Conservation (phyloP, 75 land plant genomes). For the Picea sitchensis region DNA sequence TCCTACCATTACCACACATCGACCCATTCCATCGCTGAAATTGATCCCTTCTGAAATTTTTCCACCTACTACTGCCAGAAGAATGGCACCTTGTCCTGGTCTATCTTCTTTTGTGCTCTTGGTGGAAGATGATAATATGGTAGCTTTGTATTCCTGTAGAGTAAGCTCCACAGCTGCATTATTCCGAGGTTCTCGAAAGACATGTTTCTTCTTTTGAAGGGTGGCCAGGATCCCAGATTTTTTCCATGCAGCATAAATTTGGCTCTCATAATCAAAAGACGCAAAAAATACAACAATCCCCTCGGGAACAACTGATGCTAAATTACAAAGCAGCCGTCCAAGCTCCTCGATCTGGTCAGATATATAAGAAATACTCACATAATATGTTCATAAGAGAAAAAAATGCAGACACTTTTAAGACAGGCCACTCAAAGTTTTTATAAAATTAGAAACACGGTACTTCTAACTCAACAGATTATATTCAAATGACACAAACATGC, state of each 20-base stretch:
- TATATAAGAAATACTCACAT: neutral
- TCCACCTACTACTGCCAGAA: conserved; percentile 93
- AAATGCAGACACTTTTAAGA: neutral
- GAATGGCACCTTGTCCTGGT: conserved; percentile 58
- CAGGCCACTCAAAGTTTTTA: neutral
- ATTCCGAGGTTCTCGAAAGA: conserved; percentile 85
- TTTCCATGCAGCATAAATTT: conserved; percentile 74
- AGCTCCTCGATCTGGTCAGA: conserved; percentile 85
- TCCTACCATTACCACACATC: conserved; percentile 99
- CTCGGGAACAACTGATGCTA: conserved; percentile 82
- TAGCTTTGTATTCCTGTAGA: conserved; percentile 73
- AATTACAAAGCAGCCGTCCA: conserved; percentile 81
- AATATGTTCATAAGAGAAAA: neutral
- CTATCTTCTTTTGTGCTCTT: conserved; percentile 17
- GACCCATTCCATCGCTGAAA: conserved; percentile 96
- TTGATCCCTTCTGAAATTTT: conserved; percentile 99
- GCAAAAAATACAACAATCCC: conserved; percentile 95
- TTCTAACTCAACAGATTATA: neutral
- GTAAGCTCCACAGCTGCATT: conserved; percentile 60
- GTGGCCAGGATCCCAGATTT: conserved; percentile 62
- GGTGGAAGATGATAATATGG: conserved; percentile 30
- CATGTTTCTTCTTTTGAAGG: conserved; percentile 65
- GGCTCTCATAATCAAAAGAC: conserved; percentile 87
- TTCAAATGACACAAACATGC: neutral
- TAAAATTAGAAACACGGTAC: neutral